A percentile compares a stretch with the other conserved stretches of the same genome.
phyloP scores from a whole-genome alignment of 108 stramenopile species.

The Nannochloropsis salina region DNA sequence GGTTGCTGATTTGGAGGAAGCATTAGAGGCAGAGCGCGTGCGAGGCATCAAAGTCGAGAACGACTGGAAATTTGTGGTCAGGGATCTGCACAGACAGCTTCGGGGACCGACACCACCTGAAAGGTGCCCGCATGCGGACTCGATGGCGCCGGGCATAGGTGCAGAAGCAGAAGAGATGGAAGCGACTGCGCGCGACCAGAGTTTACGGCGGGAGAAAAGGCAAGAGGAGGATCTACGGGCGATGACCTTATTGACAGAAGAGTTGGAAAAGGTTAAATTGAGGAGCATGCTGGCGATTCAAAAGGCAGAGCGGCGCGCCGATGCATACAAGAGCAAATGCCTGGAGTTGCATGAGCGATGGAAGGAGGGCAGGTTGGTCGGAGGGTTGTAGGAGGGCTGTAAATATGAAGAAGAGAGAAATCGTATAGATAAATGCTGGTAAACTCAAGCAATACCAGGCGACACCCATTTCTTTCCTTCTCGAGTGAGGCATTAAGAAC shows the following conservation, averaged over 20 bases:
- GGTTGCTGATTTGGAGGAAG: neutral
- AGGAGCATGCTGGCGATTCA: neutral
- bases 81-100: neutral
- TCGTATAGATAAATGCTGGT: neutral
- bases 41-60: neutral
- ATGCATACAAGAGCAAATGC: neutral
- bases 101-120: neutral
- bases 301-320: conserved; percentile 1
- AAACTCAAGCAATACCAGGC: too few relatives aligned
- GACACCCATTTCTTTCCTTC: too few relatives aligned
- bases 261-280: neutral
- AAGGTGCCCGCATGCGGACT: neutral
- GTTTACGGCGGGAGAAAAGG: neutral
- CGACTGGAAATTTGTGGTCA: conserved; percentile 17
- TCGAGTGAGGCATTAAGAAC: too few relatives aligned
- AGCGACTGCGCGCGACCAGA: neutral
- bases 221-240: neutral
- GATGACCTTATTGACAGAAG: neutral
- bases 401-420: neutral
- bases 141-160: neutral
- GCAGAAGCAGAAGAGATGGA: neutral
- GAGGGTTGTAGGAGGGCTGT: neutral
- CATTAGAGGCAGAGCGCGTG: neutral
- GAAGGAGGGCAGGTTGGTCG: neutral
- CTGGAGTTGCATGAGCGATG: conserved; percentile 5